These are phyloP conservation scores for Monilinia fructigena DNA, from an alignment of 2,329 filamentous ascomycete species.

Conservation along the genomic window DNA sequence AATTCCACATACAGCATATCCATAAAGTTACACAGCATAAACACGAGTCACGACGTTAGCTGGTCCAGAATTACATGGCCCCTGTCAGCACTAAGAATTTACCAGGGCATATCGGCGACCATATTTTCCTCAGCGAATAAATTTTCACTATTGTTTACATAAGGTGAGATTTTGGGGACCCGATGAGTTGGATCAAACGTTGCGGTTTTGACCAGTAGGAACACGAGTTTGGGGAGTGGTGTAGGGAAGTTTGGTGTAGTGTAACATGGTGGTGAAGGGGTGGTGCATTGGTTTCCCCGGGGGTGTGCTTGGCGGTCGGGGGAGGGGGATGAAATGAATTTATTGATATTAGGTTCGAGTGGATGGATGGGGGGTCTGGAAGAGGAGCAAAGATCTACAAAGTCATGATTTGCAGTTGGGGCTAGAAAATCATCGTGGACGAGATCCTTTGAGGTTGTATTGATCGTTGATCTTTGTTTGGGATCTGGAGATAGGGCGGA, in stretches of 20 bases:
- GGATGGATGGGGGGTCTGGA: not conserved
- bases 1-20: slow-evolving; percentile 5
- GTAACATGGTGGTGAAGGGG: slow-evolving; percentile 3
- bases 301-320: not conserved
- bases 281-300: not conserved
- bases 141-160: not conserved
- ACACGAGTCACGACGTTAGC: slow-evolving; percentile 18
- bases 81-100: slow-evolving; percentile 13
- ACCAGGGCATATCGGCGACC: slow-evolving; percentile 21
- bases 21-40: slow-evolving; percentile 4
- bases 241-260: not conserved
- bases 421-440: slow-evolving; percentile 2
- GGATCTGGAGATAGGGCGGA: slow-evolving; percentile 8
- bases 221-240: not conserved
- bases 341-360: slow-evolving; percentile 12
- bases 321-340: not conserved
- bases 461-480: slow-evolving; percentile 14
- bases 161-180: slow-evolving; percentile 14
- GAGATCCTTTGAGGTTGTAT: not conserved
- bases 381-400: not conserved
- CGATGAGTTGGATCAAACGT: slow-evolving; percentile 23
- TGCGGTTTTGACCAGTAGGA: slow-evolving; percentile 11
- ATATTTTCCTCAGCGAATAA: not conserved
- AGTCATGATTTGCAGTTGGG: slow-evolving; percentile 4
- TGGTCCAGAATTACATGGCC: not conserved